A percentile compares a stretch with the other conserved stretches of the same genome.
These are phyloP conservation scores for Puccinia horiana DNA, from an alignment of 1,284 basidiomycete species.

Conservation along the genomic window DNA sequence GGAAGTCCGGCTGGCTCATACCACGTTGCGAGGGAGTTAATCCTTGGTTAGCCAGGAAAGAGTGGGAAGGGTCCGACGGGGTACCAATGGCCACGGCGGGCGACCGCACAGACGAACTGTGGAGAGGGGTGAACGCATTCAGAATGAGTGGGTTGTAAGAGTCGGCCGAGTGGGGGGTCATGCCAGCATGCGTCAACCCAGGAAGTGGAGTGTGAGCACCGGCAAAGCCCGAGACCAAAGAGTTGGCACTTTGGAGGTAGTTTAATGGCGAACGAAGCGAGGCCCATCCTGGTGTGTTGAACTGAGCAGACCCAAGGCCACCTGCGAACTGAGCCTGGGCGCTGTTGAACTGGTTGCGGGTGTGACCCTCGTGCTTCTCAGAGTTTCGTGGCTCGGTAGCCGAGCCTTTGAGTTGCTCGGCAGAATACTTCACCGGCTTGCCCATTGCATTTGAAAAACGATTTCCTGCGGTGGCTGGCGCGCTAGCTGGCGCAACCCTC, in stretches of 20 bases:
- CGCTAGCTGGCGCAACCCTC: slow-evolving; percentile 1
- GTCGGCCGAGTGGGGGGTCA: slow-evolving; percentile 26
- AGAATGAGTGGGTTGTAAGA: slow-evolving; percentile 5
- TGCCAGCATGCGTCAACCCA: slow-evolving; percentile 6
- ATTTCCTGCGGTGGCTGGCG: not conserved
- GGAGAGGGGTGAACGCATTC: not conserved
- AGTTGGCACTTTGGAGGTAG: slow-evolving; percentile 17
- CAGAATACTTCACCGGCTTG: not conserved
- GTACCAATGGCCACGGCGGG: slow-evolving; percentile 8
- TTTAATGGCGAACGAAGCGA: slow-evolving; percentile 1
- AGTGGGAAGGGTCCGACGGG: not conserved
- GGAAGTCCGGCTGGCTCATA: not conserved
- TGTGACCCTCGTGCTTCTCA: not conserved
- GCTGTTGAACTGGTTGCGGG: slow-evolving; percentile 12
- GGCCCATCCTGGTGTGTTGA: slow-evolving; percentile 1
- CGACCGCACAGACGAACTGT: not conserved
- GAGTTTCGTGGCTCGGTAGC: not conserved
- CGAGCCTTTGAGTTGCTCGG: slow-evolving; percentile 21
- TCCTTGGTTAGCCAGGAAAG: not conserved
- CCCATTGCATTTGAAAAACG: not conserved
- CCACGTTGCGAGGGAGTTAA: slow-evolving; percentile 2
- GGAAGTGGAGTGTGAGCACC: slow-evolving; percentile 32
- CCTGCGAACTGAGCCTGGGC: not conserved
- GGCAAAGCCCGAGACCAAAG: not conserved
- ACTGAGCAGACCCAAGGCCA: not conserved